Conservation (phyloP, 768 basidiomycete species). For the Lentinula aciculospora region DNA sequence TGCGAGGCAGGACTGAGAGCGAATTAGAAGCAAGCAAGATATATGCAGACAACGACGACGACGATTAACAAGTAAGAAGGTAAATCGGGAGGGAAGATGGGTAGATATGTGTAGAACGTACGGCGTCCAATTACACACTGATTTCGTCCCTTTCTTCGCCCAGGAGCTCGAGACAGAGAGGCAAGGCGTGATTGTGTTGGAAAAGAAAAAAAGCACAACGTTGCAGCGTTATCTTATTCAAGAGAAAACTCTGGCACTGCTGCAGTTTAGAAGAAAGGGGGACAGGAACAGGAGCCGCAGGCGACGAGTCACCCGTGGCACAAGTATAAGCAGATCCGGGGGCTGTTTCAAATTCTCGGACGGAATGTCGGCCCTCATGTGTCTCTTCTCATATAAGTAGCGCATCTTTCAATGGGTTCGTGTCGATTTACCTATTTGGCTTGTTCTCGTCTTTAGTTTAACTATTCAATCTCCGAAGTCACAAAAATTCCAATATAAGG, state of each 20-base stretch:
- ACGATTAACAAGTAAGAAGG: not conserved
- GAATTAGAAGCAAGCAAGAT: not conserved
- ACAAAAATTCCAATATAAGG: no score
- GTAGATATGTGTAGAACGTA: not conserved
- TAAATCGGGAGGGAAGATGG: not conserved
- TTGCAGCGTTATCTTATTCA: not conserved
- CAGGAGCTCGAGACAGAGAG: not conserved
- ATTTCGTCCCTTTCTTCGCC: not conserved
- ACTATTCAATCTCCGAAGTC: no score
- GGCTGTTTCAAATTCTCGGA: not conserved
- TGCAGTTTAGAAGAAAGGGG: not conserved
- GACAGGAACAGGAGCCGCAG: not conserved
- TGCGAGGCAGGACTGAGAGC: constrained; percentile 1
- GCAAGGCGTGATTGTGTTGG: not conserved
- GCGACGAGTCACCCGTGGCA: not conserved
- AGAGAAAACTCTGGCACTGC: not conserved
- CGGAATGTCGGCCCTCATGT: not conserved
- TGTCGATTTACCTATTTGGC: not conserved
- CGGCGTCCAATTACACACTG: not conserved
- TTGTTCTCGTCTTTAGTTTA: not conserved
- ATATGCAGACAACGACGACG: constrained; percentile 5
- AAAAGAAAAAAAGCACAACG: not conserved
- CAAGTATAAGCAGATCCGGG: not conserved
- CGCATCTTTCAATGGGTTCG: no score
- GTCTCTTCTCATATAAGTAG: not conserved